Base-by-base conservation (phyloP, 129 eudicot genomes). In the Apium graveolens region DNA sequence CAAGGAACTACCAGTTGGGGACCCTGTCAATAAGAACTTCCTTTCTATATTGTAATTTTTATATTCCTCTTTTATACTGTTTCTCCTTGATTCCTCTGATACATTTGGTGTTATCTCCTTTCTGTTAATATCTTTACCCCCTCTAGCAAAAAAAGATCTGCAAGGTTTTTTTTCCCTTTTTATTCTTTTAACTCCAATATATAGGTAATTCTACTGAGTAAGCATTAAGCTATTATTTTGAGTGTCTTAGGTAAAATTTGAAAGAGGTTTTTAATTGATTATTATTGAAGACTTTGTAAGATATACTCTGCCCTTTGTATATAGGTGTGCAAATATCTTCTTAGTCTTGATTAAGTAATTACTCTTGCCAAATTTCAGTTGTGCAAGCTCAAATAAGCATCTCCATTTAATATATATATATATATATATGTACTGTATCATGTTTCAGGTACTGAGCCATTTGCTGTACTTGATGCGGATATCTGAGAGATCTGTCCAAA, bases 391-490 rank as follows among this genome's bases (percentile, higher is more conserved):
- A 65, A 31, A 13, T 27, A 27, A 13, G 70, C 37, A 29, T 63
- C 70, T 27, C 18, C 37, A 63, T 5, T 65, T 31, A 29, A n/a
- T n/a, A n/a, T n/a, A n/a, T n/a, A n/a, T n/a, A 16, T 32, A 12
- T 57, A 14, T 31, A 10, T 12, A 13, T 63, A 27, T 11, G 12
- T 29, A 31, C 69, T 5, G 32, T 73, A n/a, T 60, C 77, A 24
- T 80, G 60, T 29, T 29, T 85, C 83, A 90, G 98, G 94, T 90
- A 43, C 81, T 93, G 77, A 86, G 85, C 60, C 89, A 89, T 82
- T 82, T 96, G 87, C 41, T 96, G 85, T 90, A 92, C 81, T 46
- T 92, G 79, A 86, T 96, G 97, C 89, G 89, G 78, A 78, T 83
- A 42, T 86, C 89, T 34, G 97, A 90, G 34, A 87, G 76, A 73